Conservation (phyloP, 225 moss, liverwort and hornwort genomes). For the Physcomitrium patens region DNA sequence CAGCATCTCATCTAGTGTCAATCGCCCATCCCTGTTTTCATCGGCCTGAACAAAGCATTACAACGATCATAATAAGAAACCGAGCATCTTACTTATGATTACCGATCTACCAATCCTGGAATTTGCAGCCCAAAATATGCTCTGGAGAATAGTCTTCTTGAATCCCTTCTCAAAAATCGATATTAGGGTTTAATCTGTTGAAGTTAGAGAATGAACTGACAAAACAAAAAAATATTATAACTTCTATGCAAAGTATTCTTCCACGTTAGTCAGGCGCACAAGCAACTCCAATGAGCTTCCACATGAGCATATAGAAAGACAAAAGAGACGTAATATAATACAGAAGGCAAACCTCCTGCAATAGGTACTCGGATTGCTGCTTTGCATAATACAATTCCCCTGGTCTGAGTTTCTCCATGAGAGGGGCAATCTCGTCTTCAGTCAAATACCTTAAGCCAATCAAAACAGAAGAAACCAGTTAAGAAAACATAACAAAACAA, state of each 20-base stretch:
- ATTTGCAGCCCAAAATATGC: neutral
- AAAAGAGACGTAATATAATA: neutral
- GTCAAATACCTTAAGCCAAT: conserved; percentile 45
- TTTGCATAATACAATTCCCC: conserved; percentile 74
- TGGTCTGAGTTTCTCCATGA: conserved; percentile 68
- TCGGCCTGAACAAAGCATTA: conserved; percentile 59
- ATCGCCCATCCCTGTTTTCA: conserved; percentile 60
- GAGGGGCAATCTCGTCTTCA: conserved; percentile 61
- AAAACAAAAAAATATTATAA: neutral
- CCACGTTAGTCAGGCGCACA: neutral
- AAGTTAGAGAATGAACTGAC: conserved; percentile 2
- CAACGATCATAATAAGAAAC: conserved; percentile 11
- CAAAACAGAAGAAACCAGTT: conserved; percentile 20
- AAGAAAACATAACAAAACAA: neutral
- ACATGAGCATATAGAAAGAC: conserved; percentile 4
- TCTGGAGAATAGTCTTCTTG: neutral
- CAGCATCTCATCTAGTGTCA: conserved; percentile 74
- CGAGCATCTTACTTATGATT: neutral
- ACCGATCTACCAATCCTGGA: neutral
- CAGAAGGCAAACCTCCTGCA: conserved; percentile 51
- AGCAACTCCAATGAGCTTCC: neutral
- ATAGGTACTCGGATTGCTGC: conserved; percentile 69
- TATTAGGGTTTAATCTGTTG: neutral
- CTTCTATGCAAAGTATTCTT: neutral
- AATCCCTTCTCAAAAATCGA: conserved; percentile 2